These are phyloP conservation scores for Corymbia calophylla DNA, from an alignment of 441 rosid species.

Conservation along the genomic window DNA sequence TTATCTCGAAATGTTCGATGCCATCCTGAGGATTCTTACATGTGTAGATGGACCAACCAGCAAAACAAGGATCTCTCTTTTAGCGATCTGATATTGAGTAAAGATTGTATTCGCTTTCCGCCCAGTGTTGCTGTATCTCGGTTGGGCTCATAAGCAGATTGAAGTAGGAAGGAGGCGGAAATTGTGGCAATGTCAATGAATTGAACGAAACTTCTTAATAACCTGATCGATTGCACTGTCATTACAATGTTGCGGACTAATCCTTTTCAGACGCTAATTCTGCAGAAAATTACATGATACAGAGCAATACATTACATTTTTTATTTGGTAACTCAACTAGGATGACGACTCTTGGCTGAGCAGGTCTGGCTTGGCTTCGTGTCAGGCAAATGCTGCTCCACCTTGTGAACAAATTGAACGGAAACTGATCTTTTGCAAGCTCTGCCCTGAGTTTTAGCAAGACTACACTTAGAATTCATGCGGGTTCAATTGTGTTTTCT, in stretches of 20 bases:
- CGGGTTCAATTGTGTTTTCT: neutral
- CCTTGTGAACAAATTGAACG: too few relatives aligned
- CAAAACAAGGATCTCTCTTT: neutral
- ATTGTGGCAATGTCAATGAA: neutral
- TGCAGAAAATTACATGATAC: neutral
- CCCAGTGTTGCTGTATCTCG: neutral
- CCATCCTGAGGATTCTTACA: neutral
- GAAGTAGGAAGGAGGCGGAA: neutral
- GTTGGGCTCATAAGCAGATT: neutral
- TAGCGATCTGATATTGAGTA: neutral
- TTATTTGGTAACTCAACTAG: too few relatives aligned
- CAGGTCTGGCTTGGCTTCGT: too few relatives aligned
- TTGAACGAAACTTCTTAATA: neutral
- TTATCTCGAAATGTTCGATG: neutral
- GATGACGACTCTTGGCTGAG: too few relatives aligned
- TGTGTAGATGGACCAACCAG: neutral
- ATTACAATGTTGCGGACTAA: neutral
- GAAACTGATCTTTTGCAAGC: neutral
- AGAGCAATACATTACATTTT: neutral
- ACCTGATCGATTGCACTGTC: neutral
- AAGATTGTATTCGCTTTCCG: neutral
- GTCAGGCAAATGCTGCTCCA: too few relatives aligned
- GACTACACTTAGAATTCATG: neutral
- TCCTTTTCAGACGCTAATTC: neutral
- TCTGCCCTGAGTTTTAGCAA: neutral